Evolutionary conservation across 768 basidiomycete species (phyloP).

Genomic region (Gyrodon lividus): DNA sequence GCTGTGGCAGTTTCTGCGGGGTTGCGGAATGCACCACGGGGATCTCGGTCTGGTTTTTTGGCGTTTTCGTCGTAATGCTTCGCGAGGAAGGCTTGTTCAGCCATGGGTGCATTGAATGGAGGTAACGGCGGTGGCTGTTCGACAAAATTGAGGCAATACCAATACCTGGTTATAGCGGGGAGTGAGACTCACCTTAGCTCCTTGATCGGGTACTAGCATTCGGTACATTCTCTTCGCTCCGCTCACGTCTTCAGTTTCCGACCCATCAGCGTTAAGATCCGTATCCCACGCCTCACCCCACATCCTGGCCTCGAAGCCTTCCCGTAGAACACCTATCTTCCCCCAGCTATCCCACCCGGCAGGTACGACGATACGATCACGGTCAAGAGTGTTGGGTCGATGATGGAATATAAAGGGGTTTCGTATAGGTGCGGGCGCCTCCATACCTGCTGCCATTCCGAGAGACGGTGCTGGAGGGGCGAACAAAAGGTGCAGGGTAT

Average conservation of each 20-base stretch:
- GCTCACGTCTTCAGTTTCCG: conserved; percentile 37
- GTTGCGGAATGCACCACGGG: conserved; percentile 82
- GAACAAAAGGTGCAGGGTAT: conserved; percentile 72
- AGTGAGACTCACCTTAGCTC: conserved; percentile 55
- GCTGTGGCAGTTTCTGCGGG: conserved; percentile 56
- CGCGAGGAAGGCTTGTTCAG: conserved; percentile 88
- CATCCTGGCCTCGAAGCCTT: conserved; percentile 82
- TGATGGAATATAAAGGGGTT: conserved; percentile 86
- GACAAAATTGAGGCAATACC: conserved; percentile 2
- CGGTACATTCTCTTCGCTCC: conserved; percentile 70
- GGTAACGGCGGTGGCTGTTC: conserved; percentile 62
- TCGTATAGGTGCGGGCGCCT: conserved; percentile 50
- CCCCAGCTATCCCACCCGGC: conserved; percentile 99
- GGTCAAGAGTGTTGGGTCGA: conserved; percentile 88
- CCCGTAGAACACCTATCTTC: conserved; percentile 86
- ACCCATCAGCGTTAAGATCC: conserved; percentile 55
- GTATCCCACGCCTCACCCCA: conserved; percentile 82
- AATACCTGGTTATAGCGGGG: no score
- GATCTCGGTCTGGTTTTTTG: conserved; percentile 88
- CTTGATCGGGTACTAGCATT: conserved; percentile 72
- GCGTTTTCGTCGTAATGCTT: conserved; percentile 91
- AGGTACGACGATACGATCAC: conserved; percentile 89
- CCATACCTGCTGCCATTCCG: conserved; percentile 30
- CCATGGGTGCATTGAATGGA: conserved; percentile 75
- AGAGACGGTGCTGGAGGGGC: conserved; percentile 58